These are phyloP conservation scores for Sordariomycetes sp. DNA, from an alignment of 2,329 filamentous ascomycete species.

Conservation along the genomic window DNA sequence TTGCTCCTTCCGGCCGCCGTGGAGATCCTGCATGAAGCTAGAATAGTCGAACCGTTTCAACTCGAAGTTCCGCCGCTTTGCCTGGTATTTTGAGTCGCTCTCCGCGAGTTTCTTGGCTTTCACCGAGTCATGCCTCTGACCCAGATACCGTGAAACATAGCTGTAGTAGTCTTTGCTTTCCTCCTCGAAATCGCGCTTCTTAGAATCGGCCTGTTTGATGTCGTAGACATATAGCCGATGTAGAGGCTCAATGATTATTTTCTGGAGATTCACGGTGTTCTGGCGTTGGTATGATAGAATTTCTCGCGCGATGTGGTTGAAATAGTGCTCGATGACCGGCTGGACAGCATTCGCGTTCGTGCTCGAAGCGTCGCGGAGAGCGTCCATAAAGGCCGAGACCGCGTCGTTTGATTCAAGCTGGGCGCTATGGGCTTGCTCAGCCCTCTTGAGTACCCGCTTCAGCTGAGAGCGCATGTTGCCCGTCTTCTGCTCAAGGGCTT, in stretches of 20 bases:
- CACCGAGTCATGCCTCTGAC: constrained; percentile 86
- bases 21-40: constrained; percentile 98
- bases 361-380: constrained; percentile 74
- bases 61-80: constrained; percentile 88
- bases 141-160: constrained; percentile 91
- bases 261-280: constrained; percentile 77
- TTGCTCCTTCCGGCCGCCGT: constrained; percentile 96
- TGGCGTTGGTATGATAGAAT: constrained; percentile 79
- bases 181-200: constrained; percentile 96
- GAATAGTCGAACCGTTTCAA: constrained; percentile 98
- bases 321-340: constrained; percentile 93
- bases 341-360: constrained; percentile 96
- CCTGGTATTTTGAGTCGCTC: constrained; percentile 93
- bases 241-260: constrained; percentile 89
- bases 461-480: constrained; percentile 87
- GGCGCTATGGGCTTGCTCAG: constrained; percentile 75
- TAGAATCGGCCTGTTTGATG: constrained; percentile 94
- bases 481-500: constrained; percentile 91
- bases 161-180: constrained; percentile 98
- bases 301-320: constrained; percentile 89
- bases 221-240: constrained; percentile 86
- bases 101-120: constrained; percentile 96
- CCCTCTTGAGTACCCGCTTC: constrained; percentile 90
- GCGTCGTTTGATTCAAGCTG: constrained; percentile 81
- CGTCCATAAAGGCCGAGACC: constrained; percentile 71